A percentile compares a stretch with the other conserved stretches of the same genome.
phyloP scores from a whole-genome alignment of 2,329 filamentous ascomycete genomes.

The Pezicula carpinea region DNA sequence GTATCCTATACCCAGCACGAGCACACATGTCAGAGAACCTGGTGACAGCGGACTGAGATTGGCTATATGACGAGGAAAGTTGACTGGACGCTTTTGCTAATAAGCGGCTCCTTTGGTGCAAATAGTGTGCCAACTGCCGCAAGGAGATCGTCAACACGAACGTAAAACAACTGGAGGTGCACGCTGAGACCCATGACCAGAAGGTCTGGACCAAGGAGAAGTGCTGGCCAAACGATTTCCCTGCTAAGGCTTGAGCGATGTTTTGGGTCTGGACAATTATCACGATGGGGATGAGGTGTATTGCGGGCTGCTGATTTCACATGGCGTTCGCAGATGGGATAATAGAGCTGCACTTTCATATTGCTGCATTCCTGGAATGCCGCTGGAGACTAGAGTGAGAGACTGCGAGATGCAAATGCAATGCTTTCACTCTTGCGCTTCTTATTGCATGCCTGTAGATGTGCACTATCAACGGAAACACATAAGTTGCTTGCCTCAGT shows the following conservation, averaged over 20 bases:
- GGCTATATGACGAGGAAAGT: not conserved
- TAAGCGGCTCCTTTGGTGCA: not conserved
- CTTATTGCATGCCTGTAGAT: too few relatives aligned
- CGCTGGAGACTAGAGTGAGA: too few relatives aligned
- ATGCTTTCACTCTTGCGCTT: too few relatives aligned
- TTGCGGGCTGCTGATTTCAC: too few relatives aligned
- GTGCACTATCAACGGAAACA: too few relatives aligned
- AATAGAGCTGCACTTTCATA: too few relatives aligned
- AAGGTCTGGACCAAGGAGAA: conserved; percentile 52
- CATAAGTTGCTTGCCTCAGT: too few relatives aligned
- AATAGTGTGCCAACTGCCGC: conserved; percentile 45
- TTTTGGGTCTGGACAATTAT: not conserved
- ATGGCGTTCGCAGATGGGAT: too few relatives aligned
- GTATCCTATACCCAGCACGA: not conserved
- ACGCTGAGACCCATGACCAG: conserved; percentile 45
- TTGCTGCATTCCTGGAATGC: too few relatives aligned
- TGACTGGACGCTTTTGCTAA: not conserved
- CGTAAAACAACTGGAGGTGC: conserved; percentile 45
- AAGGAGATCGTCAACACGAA: conserved; percentile 49
- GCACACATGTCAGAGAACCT: not conserved
- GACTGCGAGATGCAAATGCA: too few relatives aligned
- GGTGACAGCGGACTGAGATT: not conserved
- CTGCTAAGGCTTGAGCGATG: conserved; percentile 7
- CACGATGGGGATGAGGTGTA: not conserved
- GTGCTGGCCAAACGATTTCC: conserved; percentile 50